Base-by-base conservation (phyloP, 2,329 filamentous ascomycete species). In the Neoarthrinium moseri region DNA sequence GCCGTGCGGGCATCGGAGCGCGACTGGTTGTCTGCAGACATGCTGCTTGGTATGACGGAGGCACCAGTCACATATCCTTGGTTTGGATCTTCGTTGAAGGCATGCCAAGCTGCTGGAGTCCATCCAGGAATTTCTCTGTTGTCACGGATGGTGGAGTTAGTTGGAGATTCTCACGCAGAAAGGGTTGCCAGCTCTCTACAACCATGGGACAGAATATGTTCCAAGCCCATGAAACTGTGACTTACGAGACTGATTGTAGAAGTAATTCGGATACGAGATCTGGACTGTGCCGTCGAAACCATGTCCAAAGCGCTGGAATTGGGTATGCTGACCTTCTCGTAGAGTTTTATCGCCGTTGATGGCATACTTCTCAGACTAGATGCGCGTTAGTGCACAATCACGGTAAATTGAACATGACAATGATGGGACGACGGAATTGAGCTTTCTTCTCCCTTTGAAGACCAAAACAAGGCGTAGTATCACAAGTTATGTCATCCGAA, bases 161-260 rank as follows among this genome's bases (percentile, higher is more conserved):
- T n/a, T n/a, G n/a, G n/a, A n/a, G n/a, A n/a, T n/a, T n/a, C n/a
- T n/a, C n/a, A n/a, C n/a, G n/a, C n/a, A n/a, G n/a, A n/a, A n/a
- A n/a, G n/a, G n/a, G n/a, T n/a, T n/a, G n/a, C n/a, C n/a, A n/a
- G n/a, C n/a, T n/a, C n/a, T n/a, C n/a, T n/a, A n/a, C n/a, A n/a
- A n/a, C n/a, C n/a, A n/a, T n/a, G n/a, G n/a, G n/a, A n/a, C n/a
- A n/a, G n/a, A 11, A 7, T 11, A 17, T 35, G 17, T 7, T 35
- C 10, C 7, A 11, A 35, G 15, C 10, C 8, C 7, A 38, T 38
- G 17, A 23, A 6, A 38, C 6, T 11, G 7, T 10, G 24, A 3
- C 62, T 39, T 60, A 71, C 69, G 52, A n/a, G 64, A 66, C 46
- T 70, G 63, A 35, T 66, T 62, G 43, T 71, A 72, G 39, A 67